Percentiles rank a stretch among this genome's conserved stretches.
These are phyloP conservation scores for Teunomyces atbi DNA, from an alignment of 805 yeast genomes.

Conservation along the genomic window DNA sequence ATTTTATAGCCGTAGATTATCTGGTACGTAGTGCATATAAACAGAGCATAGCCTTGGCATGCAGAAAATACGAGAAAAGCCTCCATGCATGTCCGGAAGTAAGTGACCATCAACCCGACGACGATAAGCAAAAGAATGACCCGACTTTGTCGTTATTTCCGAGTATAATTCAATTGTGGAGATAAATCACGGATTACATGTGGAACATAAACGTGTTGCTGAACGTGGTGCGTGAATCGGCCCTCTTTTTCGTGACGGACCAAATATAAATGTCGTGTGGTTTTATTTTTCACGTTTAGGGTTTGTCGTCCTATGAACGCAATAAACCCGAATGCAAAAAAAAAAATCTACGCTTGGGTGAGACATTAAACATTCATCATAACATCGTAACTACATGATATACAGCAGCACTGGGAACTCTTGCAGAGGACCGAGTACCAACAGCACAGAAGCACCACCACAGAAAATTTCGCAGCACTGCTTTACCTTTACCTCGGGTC, in stretches of 20 bases:
- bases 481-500: neutral
- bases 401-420: slow-evolving; percentile 1
- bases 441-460: slow-evolving; percentile 2
- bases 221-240: no score
- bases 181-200: no score
- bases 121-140: neutral
- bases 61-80: neutral
- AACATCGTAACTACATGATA: slow-evolving; percentile 4
- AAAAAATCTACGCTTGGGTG: neutral
- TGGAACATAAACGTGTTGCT: no score
- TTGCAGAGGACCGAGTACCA: neutral
- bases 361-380: slow-evolving; percentile 3
- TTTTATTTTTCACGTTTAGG: no score
- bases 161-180: no score
- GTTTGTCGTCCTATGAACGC: no score
- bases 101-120: no score
- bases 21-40: neutral
- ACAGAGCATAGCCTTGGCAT: neutral
- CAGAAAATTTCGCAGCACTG: neutral
- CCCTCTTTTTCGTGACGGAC: no score
- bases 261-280: no score
- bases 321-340: neutral
- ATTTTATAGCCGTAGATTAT: neutral
- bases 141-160: no score
- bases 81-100: no score